Evolutionary conservation across 2,329 filamentous ascomycete genomes (phyloP).

Genomic region (Neopestalotiopsis rosae): DNA sequence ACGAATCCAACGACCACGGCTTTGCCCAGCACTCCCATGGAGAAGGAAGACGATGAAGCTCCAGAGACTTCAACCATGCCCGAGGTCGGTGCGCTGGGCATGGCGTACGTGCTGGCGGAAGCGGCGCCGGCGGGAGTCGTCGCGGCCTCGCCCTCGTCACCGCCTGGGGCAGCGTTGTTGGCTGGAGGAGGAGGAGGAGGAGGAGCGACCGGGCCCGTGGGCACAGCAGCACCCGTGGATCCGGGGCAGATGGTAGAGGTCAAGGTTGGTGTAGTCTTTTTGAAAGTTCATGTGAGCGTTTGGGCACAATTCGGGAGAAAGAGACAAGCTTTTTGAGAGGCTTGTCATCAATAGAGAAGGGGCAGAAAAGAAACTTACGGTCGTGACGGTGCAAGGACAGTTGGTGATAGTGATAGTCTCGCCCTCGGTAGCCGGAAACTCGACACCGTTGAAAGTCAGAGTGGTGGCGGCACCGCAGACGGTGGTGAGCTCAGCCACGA

Average conservation of each 20-base stretch:
- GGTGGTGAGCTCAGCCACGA: constrained; percentile 32
- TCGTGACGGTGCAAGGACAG: constrained; percentile 55
- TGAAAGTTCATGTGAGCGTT: not conserved
- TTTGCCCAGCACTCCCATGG: not conserved
- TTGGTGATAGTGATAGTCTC: constrained; percentile 60
- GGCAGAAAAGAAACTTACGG: constrained; percentile 27
- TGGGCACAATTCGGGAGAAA: not conserved
- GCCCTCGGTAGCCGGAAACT: constrained; percentile 60
- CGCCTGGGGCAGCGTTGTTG: not conserved
- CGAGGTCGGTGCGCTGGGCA: constrained; percentile 9
- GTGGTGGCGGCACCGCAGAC: constrained; percentile 54
- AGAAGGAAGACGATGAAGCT: not conserved
- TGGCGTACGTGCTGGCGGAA: not conserved
- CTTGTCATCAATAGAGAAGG: not conserved
- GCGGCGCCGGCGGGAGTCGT: not conserved
- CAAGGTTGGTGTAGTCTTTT: constrained; percentile 13
- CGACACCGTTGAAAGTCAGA: constrained; percentile 54
- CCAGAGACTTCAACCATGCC: not conserved
- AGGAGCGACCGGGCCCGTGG: not conserved
- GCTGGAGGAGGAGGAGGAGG: not conserved
- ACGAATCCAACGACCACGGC: not conserved
- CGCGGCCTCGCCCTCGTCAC: not conserved
- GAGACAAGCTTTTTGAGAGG: too few species aligned
- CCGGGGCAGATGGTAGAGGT: constrained; percentile 16
- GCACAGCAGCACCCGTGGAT: not conserved